These are phyloP conservation scores for Psilocybe subaeruginosa DNA, from an alignment of 768 basidiomycete genomes.

Conservation along the genomic window DNA sequence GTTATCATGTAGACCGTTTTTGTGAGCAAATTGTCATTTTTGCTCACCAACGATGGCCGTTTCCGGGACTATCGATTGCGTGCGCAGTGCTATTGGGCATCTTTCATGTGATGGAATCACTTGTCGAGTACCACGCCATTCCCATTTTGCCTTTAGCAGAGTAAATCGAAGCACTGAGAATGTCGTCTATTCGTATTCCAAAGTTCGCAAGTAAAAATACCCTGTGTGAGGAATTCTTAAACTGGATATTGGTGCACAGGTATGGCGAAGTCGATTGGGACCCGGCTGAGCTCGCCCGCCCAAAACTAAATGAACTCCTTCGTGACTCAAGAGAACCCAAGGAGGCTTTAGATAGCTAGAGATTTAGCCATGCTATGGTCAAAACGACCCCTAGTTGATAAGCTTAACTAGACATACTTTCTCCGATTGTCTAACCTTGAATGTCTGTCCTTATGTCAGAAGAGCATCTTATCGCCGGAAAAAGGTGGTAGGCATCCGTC, in stretches of 20 bases:
- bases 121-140: constrained; percentile 2
- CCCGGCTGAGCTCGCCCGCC: neutral
- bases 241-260: constrained; percentile 10
- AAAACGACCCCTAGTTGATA: neutral
- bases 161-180: constrained; percentile 10
- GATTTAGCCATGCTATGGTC: neutral
- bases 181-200: constrained; percentile 2
- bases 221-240: constrained; percentile 7
- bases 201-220: constrained; percentile 12
- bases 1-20: neutral
- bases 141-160: constrained; percentile 5
- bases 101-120: constrained; percentile 2
- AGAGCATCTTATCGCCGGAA: neutral
- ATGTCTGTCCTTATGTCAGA: neutral
- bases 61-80: constrained; percentile 4
- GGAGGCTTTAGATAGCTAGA: neutral
- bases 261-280: constrained; percentile 1
- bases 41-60: constrained; percentile 2
- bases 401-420: neutral
- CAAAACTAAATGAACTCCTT: neutral
- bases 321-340: neutral
- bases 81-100: neutral
- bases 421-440: neutral
- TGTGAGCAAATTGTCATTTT: neutral
- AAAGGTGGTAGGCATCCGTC: constrained; percentile 1